These are phyloP conservation scores for Colletotrichum zoysiae DNA, from an alignment of 2,329 filamentous ascomycete genomes.

Conservation along the genomic window DNA sequence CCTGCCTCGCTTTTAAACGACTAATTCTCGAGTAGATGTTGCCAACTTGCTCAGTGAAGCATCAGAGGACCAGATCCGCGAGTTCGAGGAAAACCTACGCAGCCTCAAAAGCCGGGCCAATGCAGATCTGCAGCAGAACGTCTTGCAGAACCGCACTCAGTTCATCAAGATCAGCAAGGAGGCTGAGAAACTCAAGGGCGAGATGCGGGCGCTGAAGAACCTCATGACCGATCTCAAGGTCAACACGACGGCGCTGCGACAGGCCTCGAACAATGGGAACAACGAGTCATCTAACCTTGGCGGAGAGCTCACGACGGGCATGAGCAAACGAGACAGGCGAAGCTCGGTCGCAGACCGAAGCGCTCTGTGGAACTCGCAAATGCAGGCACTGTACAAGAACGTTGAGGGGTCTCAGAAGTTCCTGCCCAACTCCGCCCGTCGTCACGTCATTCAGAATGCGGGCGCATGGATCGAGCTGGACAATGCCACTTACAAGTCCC, in stretches of 20 bases:
- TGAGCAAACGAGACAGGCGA: conserved; percentile 82
- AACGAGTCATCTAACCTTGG: conserved; percentile 62
- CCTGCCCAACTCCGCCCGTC: conserved; percentile 87
- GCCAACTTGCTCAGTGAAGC: conserved; percentile 83
- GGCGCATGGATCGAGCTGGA: conserved; percentile 96
- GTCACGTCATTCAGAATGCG: conserved; percentile 94
- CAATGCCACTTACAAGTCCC: conserved; percentile 95
- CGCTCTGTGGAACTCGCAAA: conserved; percentile 76
- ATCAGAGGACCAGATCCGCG: conserved; percentile 86
- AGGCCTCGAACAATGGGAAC: conserved; percentile 68
- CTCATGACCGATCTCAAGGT: conserved; percentile 93
- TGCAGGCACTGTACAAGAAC: conserved; percentile 91
- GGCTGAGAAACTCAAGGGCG: conserved; percentile 95
- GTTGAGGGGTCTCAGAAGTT: conserved; percentile 99
- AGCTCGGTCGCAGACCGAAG: conserved; percentile 85
- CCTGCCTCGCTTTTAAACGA: conserved; percentile 9
- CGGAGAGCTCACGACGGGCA: conserved; percentile 64
- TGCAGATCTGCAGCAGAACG: conserved; percentile 90
- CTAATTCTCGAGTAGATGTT: conserved; percentile 62
- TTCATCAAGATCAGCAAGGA: conserved; percentile 99
- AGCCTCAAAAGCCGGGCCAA: conserved; percentile 83
- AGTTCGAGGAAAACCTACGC: conserved; percentile 81
- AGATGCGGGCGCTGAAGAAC: conserved; percentile 91
- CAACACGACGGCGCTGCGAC: conserved; percentile 76
- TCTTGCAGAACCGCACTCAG: conserved; percentile 96